Evolutionary conservation across 2,329 filamentous ascomycete genomes (phyloP).

Genomic region (Paracorniculantispora psalliotae): DNA sequence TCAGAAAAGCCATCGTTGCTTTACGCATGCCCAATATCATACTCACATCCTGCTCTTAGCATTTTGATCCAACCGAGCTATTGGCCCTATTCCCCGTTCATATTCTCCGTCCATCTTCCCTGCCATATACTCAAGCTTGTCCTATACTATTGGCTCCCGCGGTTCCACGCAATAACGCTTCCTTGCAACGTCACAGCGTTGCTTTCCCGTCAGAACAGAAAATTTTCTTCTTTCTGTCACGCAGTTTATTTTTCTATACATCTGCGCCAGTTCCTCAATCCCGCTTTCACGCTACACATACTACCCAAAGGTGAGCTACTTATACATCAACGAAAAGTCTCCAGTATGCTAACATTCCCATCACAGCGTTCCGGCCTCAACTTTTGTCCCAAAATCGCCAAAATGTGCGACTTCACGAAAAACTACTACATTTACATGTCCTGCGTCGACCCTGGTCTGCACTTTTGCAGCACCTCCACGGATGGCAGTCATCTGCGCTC

Average conservation of each 20-base stretch:
- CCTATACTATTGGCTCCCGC: neutral
- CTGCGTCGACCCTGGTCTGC: constrained; percentile 62
- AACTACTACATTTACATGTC: constrained; percentile 74
- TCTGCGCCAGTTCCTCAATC: too few species aligned
- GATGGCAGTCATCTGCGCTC: constrained; percentile 58
- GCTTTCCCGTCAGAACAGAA: neutral
- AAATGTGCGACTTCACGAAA: constrained; percentile 62
- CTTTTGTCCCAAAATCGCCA: constrained; percentile 17
- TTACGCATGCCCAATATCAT: neutral
- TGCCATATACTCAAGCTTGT: neutral
- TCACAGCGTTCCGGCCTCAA: neutral
- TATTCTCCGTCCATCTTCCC: neutral
- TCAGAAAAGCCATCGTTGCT: neutral
- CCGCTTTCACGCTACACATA: neutral
- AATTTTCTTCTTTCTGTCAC: neutral
- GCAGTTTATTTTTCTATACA: neutral
- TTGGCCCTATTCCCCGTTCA: neutral
- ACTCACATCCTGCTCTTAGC: neutral
- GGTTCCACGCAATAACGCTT: neutral
- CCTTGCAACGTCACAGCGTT: neutral
- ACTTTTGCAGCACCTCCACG: constrained; percentile 65
- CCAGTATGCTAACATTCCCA: neutral
- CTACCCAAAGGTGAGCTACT: neutral
- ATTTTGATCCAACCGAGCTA: neutral
- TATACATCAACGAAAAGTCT: too few species aligned